Conservation (phyloP, 805 yeast genomes). For the Kurtzmaniella cleridarum region DNA sequence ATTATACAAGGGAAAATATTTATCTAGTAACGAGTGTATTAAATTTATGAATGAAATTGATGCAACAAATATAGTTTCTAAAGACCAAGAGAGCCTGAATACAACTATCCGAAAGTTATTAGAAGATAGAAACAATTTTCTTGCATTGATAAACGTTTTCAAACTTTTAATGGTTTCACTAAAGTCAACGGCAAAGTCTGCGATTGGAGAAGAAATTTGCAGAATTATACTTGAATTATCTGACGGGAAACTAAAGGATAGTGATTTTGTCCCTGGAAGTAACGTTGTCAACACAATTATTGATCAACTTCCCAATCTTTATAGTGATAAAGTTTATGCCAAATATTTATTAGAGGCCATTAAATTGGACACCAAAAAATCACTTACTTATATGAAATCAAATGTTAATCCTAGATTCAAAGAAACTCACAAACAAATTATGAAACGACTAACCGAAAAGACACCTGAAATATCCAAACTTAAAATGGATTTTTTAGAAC, state of each 20-base stretch:
- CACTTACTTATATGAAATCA: conserved; percentile 26
- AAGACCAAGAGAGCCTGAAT: conserved; percentile 2
- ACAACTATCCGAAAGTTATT: background rate
- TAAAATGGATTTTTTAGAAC: conserved; percentile 32
- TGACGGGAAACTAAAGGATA: conserved; percentile 1
- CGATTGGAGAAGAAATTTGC: conserved; percentile 3
- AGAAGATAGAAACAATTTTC: background rate
- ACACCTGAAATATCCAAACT: conserved; percentile 17
- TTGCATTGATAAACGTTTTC: conserved; percentile 2
- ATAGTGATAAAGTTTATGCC: conserved; percentile 21
- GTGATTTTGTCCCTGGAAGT: background rate
- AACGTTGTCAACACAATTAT: conserved; percentile 7
- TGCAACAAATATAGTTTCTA: background rate
- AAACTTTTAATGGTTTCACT: background rate
- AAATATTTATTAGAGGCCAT: conserved; percentile 27
- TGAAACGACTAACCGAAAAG: conserved; percentile 18
- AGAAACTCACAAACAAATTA: conserved; percentile 23
- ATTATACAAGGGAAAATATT: conserved; percentile 1
- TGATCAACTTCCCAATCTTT: conserved; percentile 11
- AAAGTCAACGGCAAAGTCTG: conserved; percentile 2
- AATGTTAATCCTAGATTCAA: conserved; percentile 18
- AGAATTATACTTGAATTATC: background rate
- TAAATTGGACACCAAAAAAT: conserved; percentile 20
- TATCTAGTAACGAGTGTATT: conserved; percentile 8
- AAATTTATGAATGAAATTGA: conserved; percentile 7